phyloP scores from a whole-genome alignment of 78 protist species.

The Cavenderia fasciculata region DNA sequence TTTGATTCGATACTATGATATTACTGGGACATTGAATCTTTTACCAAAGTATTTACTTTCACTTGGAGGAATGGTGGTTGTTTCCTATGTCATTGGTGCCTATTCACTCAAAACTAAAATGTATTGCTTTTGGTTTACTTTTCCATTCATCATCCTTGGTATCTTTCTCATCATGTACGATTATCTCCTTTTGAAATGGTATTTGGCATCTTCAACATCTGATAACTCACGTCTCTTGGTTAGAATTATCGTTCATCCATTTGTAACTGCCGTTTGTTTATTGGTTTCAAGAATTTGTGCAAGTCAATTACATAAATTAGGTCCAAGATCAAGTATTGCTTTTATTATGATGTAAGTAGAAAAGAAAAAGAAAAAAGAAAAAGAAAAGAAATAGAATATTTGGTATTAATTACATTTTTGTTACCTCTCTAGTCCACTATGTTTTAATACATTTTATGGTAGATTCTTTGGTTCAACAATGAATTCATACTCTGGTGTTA shows the following conservation, averaged over 20 bases:
- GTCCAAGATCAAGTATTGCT: neutral
- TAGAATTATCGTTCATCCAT: conserved; percentile 38
- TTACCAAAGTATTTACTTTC: conserved; percentile 13
- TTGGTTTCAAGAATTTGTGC: conserved; percentile 12
- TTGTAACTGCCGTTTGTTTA: conserved; percentile 10
- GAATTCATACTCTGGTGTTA: conserved; percentile 12
- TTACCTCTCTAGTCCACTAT: neutral
- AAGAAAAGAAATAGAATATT: no score
- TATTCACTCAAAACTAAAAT: neutral
- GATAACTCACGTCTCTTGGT: neutral
- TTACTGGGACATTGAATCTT: neutral
- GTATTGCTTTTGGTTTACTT: neutral
- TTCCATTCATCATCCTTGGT: conserved; percentile 15
- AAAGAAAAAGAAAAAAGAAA: no score
- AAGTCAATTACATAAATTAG: neutral
- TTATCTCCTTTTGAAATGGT: conserved; percentile 19
- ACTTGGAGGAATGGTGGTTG: conserved; percentile 1
- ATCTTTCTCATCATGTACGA: conserved; percentile 19
- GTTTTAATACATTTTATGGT: conserved; percentile 33
- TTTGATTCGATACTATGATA: neutral
- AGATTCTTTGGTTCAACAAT: conserved; percentile 43
- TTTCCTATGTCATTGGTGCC: neutral
- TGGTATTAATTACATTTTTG: no score
- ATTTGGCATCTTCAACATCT: conserved; percentile 2
- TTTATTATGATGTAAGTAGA: no score